Conservation (phyloP, 345 rosid species). For the Euphorbia peplus region DNA sequence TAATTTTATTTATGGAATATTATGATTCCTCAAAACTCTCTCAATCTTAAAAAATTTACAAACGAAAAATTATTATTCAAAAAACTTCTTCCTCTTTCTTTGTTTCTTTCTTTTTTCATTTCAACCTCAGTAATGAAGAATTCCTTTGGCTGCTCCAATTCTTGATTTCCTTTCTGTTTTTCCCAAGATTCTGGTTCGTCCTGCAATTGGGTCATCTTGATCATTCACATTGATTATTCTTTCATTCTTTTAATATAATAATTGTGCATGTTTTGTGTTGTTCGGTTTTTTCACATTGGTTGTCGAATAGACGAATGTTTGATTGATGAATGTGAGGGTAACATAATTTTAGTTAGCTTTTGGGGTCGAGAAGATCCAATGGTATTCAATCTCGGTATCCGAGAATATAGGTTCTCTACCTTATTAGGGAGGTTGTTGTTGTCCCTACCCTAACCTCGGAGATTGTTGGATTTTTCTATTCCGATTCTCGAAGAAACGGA, state of each 20-base stretch:
- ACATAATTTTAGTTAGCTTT: too few species aligned
- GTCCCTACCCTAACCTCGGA: too few species aligned
- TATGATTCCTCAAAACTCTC: constrained; percentile 19
- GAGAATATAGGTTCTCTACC: too few species aligned
- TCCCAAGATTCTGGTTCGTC: constrained; percentile 1
- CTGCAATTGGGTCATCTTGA: background rate
- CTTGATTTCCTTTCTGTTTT: background rate
- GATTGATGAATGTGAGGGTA: too few species aligned
- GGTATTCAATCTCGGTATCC: too few species aligned
- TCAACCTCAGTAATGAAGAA: background rate
- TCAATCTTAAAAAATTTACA: constrained; percentile 5
- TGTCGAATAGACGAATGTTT: too few species aligned
- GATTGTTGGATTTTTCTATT: too few species aligned
- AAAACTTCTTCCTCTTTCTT: background rate
- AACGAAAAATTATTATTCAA: constrained; percentile 1
- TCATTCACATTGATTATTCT: background rate
- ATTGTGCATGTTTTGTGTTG: background rate
- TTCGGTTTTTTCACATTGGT: too few species aligned
- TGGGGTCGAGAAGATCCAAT: too few species aligned
- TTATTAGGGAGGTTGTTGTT: too few species aligned
- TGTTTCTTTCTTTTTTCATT: background rate
- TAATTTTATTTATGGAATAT: background rate
- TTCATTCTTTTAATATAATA: background rate
- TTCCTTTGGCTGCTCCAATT: background rate
- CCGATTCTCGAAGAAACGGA: too few species aligned